These are phyloP conservation scores for Kodamaea ohmeri DNA, from an alignment of 1,139 yeast genomes.

Conservation along the genomic window DNA sequence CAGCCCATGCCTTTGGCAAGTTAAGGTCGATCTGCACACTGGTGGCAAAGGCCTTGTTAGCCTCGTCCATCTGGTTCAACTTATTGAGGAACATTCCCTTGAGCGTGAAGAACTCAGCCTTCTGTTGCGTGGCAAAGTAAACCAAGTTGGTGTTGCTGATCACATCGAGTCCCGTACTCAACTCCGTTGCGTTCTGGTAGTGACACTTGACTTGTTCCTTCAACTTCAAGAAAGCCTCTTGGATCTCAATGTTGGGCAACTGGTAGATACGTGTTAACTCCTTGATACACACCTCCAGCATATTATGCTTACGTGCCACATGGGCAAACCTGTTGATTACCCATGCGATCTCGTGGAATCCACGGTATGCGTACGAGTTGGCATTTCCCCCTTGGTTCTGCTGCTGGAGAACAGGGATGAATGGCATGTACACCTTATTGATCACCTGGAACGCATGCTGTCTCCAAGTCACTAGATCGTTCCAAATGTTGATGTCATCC, in stretches of 20 bases:
- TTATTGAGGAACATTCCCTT: conserved; percentile 98
- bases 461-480: conserved; percentile 96
- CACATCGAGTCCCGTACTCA: conserved; percentile 93
- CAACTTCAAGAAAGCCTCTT: conserved; percentile 92
- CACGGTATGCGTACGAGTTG: conserved; percentile 91
- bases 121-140: conserved; percentile 94
- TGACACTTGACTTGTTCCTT: conserved; percentile 98
- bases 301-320: conserved; percentile 93
- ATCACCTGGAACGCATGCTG: conserved; percentile 98
- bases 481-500: conserved; percentile 98
- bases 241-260: conserved; percentile 95
- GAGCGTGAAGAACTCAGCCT: conserved; percentile 94
- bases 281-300: conserved; percentile 94
- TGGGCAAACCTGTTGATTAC: conserved; percentile 97
- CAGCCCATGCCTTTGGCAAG: conserved; percentile 98
- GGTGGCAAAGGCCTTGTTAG: conserved; percentile 95
- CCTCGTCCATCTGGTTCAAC: conserved; percentile 85
- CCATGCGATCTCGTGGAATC: conserved; percentile 99
- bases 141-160: conserved; percentile 94
- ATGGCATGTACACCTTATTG: conserved; percentile 89
- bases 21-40: conserved; percentile 95
- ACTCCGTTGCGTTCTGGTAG: conserved; percentile 80
- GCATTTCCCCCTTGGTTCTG: conserved; percentile 69
- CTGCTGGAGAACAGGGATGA: conserved; percentile 83
- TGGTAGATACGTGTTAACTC: conserved; percentile 93